These are phyloP conservation scores for Pyrenophora tritici-repentis DNA, from an alignment of 2,329 filamentous ascomycete species.

Conservation along the genomic window DNA sequence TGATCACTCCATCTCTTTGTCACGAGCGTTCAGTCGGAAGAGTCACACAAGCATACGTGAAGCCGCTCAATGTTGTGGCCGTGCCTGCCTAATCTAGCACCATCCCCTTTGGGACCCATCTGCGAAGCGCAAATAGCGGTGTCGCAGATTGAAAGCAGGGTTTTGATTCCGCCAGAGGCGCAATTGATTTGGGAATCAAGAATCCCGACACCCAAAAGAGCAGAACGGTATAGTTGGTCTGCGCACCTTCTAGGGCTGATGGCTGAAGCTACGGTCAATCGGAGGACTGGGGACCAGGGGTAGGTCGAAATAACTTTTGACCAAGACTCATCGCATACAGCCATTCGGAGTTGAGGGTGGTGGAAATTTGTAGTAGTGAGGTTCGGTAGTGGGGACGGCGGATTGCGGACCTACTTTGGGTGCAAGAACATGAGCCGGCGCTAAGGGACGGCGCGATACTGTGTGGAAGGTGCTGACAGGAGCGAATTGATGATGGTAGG, in stretches of 20 bases:
- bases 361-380: slow-evolving; percentile 12
- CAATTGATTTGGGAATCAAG: background rate
- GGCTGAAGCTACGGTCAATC: slow-evolving; percentile 13
- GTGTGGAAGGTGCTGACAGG: slow-evolving; percentile 9
- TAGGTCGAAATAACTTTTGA: slow-evolving; percentile 4
- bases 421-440: background rate
- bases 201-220: slow-evolving; percentile 5
- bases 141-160: slow-evolving; percentile 8
- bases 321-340: slow-evolving; percentile 4
- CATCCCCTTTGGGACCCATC: background rate
- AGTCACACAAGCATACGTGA: slow-evolving; percentile 6
- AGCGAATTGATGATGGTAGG: background rate
- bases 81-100: slow-evolving; percentile 10
- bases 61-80: slow-evolving; percentile 33
- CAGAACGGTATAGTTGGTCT: background rate
- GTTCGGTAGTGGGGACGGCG: slow-evolving; percentile 1
- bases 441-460: background rate
- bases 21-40: background rate
- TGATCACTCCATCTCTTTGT: background rate
- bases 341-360: slow-evolving; percentile 5
- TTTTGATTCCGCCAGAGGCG: background rate
- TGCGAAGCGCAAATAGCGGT: slow-evolving; percentile 11
- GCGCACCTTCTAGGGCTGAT: slow-evolving; percentile 8
- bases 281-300: background rate
- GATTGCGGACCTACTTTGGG: background rate